These are phyloP conservation scores for Penicillium hesseltinei DNA, from an alignment of 2,329 filamentous ascomycete genomes.

Conservation along the genomic window DNA sequence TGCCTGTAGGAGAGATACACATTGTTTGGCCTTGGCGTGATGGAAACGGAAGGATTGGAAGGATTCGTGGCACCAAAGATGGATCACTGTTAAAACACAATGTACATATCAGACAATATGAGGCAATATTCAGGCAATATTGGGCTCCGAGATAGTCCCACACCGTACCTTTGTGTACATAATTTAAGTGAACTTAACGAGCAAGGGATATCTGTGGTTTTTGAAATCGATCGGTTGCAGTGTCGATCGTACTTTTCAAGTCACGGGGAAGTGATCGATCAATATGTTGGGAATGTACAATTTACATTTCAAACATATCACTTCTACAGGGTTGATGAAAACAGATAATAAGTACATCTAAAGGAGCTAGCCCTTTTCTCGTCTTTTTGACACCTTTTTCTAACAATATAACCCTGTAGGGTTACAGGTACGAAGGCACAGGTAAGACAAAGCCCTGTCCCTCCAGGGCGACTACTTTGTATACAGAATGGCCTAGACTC, in stretches of 20 bases:
- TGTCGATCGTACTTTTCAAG: neutral
- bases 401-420: neutral
- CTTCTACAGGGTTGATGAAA: neutral
- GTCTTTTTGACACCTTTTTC: neutral
- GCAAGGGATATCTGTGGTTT: slow-evolving; percentile 12
- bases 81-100: neutral
- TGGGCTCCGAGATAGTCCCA: neutral
- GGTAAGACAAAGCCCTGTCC: neutral
- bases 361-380: neutral
- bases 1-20: slow-evolving; percentile 1
- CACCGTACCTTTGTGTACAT: neutral
- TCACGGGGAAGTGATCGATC: slow-evolving; percentile 10
- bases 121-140: too few relatives aligned
- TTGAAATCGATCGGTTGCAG: neutral
- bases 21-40: neutral
- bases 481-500: neutral
- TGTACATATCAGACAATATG: neutral
- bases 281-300: slow-evolving; percentile 12
- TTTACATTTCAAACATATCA: slow-evolving; percentile 6
- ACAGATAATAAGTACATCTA: neutral
- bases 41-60: slow-evolving; percentile 14
- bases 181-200: slow-evolving; percentile 2
- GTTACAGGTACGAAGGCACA: neutral
- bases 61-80: slow-evolving; percentile 1
- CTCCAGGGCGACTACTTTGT: neutral